These are phyloP conservation scores for Xerocomellus amylosporus DNA, from an alignment of 768 basidiomycete species.

Conservation along the genomic window DNA sequence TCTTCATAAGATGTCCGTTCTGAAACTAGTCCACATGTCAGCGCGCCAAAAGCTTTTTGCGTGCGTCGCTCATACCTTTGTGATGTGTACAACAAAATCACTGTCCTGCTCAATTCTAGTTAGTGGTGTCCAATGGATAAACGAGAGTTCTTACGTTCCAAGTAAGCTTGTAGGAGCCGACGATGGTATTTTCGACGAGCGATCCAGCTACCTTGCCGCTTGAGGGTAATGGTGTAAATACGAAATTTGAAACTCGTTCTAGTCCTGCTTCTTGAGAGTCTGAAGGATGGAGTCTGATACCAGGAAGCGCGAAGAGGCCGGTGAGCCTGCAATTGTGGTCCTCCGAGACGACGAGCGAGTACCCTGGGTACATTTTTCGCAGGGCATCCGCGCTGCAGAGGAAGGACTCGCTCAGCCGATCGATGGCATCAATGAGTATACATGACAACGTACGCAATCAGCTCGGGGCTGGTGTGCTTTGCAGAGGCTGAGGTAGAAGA, in stretches of 20 bases:
- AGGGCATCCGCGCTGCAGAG: constrained; percentile 43
- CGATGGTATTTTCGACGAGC: constrained; percentile 48
- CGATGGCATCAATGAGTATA: constrained; percentile 2
- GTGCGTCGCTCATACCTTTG: constrained; percentile 40
- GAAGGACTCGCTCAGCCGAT: neutral
- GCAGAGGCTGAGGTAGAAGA: constrained; percentile 45
- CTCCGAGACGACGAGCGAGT: constrained; percentile 54
- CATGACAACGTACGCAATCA: constrained; percentile 41
- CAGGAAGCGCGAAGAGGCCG: constrained; percentile 52
- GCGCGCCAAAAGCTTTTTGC: neutral
- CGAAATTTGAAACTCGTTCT: constrained; percentile 46
- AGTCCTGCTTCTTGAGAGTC: constrained; percentile 45
- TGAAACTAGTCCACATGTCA: constrained; percentile 30
- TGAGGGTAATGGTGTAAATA: constrained; percentile 50
- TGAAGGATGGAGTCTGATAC: constrained; percentile 41
- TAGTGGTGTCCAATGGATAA: neutral
- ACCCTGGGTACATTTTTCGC: constrained; percentile 56
- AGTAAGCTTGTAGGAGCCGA: constrained; percentile 51
- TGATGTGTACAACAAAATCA: constrained; percentile 54
- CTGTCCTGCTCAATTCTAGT: constrained; percentile 38
- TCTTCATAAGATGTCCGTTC: constrained; percentile 18
- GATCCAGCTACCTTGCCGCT: constrained; percentile 46
- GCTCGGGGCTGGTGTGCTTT: constrained; percentile 43
- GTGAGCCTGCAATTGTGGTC: constrained; percentile 46
- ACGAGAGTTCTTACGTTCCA: constrained; percentile 51